A percentile compares a stretch with the other conserved stretches of the same genome.
phyloP scores from a whole-genome alignment of 1,139 yeast species.

The Yamadazyma dushanensis region DNA sequence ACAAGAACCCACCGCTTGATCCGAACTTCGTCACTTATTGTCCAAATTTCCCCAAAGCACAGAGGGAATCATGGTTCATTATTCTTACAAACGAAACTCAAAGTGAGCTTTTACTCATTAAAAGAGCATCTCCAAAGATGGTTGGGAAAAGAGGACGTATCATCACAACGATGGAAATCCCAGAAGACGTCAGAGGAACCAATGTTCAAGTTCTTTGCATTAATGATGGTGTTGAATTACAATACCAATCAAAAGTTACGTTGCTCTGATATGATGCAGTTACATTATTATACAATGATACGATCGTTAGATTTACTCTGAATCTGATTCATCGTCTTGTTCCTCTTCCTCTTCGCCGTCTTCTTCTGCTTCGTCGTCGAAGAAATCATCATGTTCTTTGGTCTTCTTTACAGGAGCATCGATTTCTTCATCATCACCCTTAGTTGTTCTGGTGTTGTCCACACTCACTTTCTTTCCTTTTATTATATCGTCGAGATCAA shows the following conservation, averaged over 20 bases:
- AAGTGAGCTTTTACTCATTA: conserved; percentile 56
- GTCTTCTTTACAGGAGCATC: conserved; percentile 38
- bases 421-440: conserved; percentile 27
- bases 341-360: conserved; percentile 8
- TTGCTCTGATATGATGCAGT: conserved; percentile 2
- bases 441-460: conserved; percentile 14
- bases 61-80: conserved; percentile 92
- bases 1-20: conserved; percentile 54
- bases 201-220: conserved; percentile 48
- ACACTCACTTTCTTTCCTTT: conserved; percentile 41
- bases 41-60: conserved; percentile 85
- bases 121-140: conserved; percentile 64
- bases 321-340: conserved; percentile 1
- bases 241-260: conserved; percentile 23
- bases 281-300: conserved; percentile 9
- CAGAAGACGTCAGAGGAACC: conserved; percentile 48
- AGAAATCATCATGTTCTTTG: conserved; percentile 42
- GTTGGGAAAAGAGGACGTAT: conserved; percentile 45
- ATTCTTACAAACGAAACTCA: conserved; percentile 50
- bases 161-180: conserved; percentile 47
- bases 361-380: conserved; percentile 15
- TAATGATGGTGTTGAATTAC: conserved; percentile 68
- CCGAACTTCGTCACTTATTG: conserved; percentile 67
- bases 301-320: background rate
- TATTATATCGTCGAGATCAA: conserved; percentile 57